Base-by-base conservation (phyloP, 768 basidiomycete species). In the Paxillus rubicundulus region DNA sequence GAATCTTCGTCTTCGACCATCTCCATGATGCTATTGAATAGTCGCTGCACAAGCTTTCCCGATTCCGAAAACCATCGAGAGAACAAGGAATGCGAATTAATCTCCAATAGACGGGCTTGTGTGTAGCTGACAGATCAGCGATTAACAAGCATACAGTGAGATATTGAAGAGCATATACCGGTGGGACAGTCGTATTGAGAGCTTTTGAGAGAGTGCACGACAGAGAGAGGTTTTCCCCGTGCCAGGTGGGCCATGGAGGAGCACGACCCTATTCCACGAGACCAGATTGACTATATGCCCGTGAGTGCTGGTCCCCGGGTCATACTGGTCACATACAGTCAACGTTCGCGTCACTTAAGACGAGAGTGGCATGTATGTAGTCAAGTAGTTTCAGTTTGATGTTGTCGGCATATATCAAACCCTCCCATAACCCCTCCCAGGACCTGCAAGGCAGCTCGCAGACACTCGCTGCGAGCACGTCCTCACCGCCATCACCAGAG, bases 11-110 rank as follows among this genome's bases (percentile, higher is more conserved):
- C 94, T 45, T 97, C 94, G 0, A 90, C 87, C 71, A 98, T 79
- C 58, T 97, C 94, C 36, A 81, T 89, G 51, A 99, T 92, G 53
- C 81, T 89, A 36, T 78, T 82, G 66, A 98, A 99, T 16, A 99
- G 76, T 43, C 89, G 82, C 63, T 98, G 96, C 2, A 99, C 97
- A 27, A 99, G 83, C 69, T 99, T 99, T 14, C 97, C 97, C 0
- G 94, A 97, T 67, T 99, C 97, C 0, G 95, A 98, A 72, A 98
- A 99, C 96, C 97, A 99, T 61, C 94, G 90, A 14, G 92, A 95
- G 68, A 99, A 98, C 14, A 99, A 79, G 2, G 95, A 98, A 71
- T 98, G 97, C 0, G 97, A 95, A 66, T 98, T 98, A 64, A 99
- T 97, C 69, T 99, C 97, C 41, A 99, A 80, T 10, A 99, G 76